Evolutionary conservation across 1,284 basidiomycete species (phyloP), one percentile per base, ranked within the genome.

Genomic region (Sporisorium scitamineum): DNA sequence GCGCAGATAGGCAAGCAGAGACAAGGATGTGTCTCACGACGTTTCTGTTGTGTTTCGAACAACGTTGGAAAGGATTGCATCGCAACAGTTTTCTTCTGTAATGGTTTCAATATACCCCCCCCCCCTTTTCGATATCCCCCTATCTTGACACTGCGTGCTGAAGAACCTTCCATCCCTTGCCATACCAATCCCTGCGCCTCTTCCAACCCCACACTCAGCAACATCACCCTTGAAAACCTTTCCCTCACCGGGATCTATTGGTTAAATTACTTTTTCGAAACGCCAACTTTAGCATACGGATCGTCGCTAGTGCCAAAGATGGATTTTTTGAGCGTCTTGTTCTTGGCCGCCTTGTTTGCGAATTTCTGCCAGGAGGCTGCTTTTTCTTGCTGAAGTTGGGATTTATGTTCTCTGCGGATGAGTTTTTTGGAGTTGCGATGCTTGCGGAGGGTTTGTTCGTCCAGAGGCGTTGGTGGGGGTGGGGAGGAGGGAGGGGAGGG

Each of bases 281-380:
- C 59, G 16, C 66, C 71, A 5, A 75, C 92, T 90, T 90, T 90
- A 54, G 95, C 95, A 41, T 93, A 87, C 1, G 94, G 94, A 84
- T 95, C 95, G 80, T 97, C 95, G 14, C 95, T 94, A 5, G 95
- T 98, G 87, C 94, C 93, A 89, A 98, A 98, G 79, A 97, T 96
- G 80, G 93, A 94, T 81, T 78, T 82, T 39, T 67, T 69, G 31
- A 60, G 59, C 24, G 64, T 93, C 93, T 95, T 95, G 88, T 98
- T 98, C 66, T 80, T 79, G 10, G 70, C 66, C 14, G 75, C 79
- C 51, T 83, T 80, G 88, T 95, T 96, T 13, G 95, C 93, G 88
- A 99, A 99, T 87, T 94, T 95, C 87, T 97, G 94, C 96, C 96
- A 99, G 22, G 91, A 92, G 74, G 90, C 90, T 88, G 97, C 94